phyloP scores from a whole-genome alignment of 768 basidiomycete species.

The Lentinula detonsa region DNA sequence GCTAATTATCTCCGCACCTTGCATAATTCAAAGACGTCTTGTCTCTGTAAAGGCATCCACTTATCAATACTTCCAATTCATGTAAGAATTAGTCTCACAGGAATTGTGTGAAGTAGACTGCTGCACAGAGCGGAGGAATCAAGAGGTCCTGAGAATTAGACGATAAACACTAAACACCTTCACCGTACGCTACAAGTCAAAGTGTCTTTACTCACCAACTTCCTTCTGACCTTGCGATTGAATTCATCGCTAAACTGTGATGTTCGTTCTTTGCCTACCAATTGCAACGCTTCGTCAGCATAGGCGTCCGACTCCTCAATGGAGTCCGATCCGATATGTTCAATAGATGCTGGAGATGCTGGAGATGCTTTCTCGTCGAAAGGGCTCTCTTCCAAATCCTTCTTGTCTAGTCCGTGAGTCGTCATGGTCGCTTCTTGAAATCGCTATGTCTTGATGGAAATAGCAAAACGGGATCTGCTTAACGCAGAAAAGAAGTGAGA shows the following conservation, averaged over 20 bases:
- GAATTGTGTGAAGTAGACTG: conserved; percentile 66
- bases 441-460: background rate
- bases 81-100: conserved; percentile 31
- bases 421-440: background rate
- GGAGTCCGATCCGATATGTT: conserved; percentile 18
- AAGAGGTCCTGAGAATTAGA: conserved; percentile 32
- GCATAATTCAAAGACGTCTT: conserved; percentile 70
- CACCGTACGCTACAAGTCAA: background rate
- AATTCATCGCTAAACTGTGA: conserved; percentile 56
- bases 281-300: conserved; percentile 46
- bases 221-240: conserved; percentile 48
- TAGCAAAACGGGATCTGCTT: background rate
- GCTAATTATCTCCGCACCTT: conserved; percentile 28
- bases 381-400: background rate
- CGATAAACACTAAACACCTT: background rate
- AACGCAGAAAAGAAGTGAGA: background rate
- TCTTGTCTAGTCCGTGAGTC: background rate
- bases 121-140: conserved; percentile 52
- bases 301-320: conserved; percentile 37
- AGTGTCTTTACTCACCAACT: conserved; percentile 36
- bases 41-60: conserved; percentile 32
- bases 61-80: background rate
- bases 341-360: background rate
- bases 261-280: conserved; percentile 49
- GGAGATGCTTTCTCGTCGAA: background rate